A percentile compares a stretch with the other conserved stretches of the same genome.
These are phyloP conservation scores for Venturia carpophila DNA, from an alignment of 2,329 filamentous ascomycete genomes.

Conservation along the genomic window DNA sequence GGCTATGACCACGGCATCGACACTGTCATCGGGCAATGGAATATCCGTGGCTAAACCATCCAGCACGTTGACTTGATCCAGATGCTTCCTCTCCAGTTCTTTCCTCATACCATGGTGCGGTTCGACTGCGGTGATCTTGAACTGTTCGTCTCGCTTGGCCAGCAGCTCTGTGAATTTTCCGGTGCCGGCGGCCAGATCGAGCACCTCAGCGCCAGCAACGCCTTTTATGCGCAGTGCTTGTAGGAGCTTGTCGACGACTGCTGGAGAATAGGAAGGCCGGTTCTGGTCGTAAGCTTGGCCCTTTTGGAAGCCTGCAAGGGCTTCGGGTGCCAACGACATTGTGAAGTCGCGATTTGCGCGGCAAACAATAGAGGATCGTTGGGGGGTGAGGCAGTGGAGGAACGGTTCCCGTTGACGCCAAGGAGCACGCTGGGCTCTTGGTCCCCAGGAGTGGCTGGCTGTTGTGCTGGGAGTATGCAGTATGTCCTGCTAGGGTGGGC, in stretches of 20 bases:
- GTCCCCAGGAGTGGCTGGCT: neutral
- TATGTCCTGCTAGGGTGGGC: neutral
- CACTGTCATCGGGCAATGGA: slow-evolving; percentile 49
- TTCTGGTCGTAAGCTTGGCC: slow-evolving; percentile 58
- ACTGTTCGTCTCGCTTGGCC: slow-evolving; percentile 50
- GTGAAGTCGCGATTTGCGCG: neutral
- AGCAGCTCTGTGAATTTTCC: slow-evolving; percentile 63
- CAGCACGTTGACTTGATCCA: slow-evolving; percentile 47
- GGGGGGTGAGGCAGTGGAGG: slow-evolving; percentile 12
- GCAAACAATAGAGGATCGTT: neutral
- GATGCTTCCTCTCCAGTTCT: slow-evolving; percentile 50
- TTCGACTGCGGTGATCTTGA: slow-evolving; percentile 54
- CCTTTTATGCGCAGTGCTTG: slow-evolving; percentile 45
- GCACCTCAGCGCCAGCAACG: slow-evolving; percentile 40
- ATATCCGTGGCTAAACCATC: slow-evolving; percentile 54
- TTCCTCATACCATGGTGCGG: slow-evolving; percentile 59
- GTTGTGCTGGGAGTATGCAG: neutral
- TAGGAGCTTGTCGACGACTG: slow-evolving; percentile 53
- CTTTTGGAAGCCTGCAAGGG: slow-evolving; percentile 52
- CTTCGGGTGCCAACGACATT: slow-evolving; percentile 25
- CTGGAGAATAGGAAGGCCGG: slow-evolving; percentile 57
- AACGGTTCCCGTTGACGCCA: neutral
- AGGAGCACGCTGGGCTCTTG: neutral
- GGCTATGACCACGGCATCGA: slow-evolving; percentile 58
- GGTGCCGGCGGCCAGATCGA: slow-evolving; percentile 61